These are phyloP conservation scores for Colletotrichum chlorophyti DNA, from an alignment of 2,329 filamentous ascomycete genomes.

Conservation along the genomic window DNA sequence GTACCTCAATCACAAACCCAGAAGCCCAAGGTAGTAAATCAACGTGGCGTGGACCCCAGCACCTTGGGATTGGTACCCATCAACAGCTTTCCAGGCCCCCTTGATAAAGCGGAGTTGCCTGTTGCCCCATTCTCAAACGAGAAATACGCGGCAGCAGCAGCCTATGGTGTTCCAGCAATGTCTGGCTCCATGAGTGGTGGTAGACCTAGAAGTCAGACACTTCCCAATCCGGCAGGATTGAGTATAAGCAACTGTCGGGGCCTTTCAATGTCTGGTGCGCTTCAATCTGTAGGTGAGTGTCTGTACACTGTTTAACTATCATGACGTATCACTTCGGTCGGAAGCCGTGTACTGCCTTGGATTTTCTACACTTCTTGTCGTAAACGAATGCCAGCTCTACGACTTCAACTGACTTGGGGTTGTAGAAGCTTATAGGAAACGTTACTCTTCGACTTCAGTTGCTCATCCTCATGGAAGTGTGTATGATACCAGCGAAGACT, in stretches of 20 bases:
- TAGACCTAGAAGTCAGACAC: neutral
- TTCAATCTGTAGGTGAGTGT: neutral
- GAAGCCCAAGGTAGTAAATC: slow-evolving; percentile 15
- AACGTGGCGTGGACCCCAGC: slow-evolving; percentile 9
- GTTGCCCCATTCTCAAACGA: neutral
- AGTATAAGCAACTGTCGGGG: too few species aligned
- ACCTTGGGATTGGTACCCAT: slow-evolving; percentile 7
- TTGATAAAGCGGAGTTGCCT: neutral
- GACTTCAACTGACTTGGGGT: too few species aligned
- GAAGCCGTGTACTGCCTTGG: too few species aligned
- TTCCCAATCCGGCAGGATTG: neutral
- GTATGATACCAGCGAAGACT: neutral
- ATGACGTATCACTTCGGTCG: too few species aligned
- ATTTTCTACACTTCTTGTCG: too few species aligned
- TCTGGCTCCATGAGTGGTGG: neutral
- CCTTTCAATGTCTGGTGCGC: neutral
- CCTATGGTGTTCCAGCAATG: neutral
- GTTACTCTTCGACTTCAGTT: neutral
- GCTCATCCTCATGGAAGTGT: neutral
- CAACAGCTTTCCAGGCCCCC: slow-evolving; percentile 7
- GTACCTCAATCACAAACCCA: neutral
- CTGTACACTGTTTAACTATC: too few species aligned
- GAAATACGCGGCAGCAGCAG: neutral
- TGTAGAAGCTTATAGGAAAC: too few species aligned
- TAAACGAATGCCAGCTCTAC: too few species aligned